phyloP scores from a whole-genome alignment of 2,329 filamentous ascomycete genomes.

The Alternaria triticimaculans region DNA sequence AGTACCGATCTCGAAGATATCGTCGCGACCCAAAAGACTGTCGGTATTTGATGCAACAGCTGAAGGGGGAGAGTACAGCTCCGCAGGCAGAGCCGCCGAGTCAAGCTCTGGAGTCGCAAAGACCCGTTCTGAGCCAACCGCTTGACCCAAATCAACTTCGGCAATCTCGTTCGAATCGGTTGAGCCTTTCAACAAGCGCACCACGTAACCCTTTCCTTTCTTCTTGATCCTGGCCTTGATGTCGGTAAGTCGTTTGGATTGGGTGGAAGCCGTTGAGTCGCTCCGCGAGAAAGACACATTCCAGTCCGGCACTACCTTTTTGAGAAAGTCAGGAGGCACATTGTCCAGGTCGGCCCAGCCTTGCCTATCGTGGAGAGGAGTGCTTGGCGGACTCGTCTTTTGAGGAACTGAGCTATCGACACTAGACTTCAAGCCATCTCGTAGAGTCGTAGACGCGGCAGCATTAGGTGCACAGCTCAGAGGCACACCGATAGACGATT shows the following conservation, averaged over 20 bases:
- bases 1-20: constrained; percentile 35
- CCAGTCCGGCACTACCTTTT: constrained; percentile 43
- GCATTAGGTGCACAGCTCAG: constrained; percentile 13
- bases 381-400: constrained; percentile 33
- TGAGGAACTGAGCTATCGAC: constrained; percentile 22
- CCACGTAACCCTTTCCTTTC: constrained; percentile 42
- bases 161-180: constrained; percentile 34
- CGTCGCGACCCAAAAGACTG: background rate
- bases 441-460: constrained; percentile 19
- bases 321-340: constrained; percentile 36
- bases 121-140: too few species aligned
- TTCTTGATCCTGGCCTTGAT: constrained; percentile 45
- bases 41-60: background rate
- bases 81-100: constrained; percentile 15
- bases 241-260: constrained; percentile 35
- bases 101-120: constrained; percentile 26
- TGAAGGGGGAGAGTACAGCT: constrained; percentile 24
- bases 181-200: constrained; percentile 38
- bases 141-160: constrained; percentile 24
- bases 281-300: constrained; percentile 34
- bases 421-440: constrained; percentile 23
- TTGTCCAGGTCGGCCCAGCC: constrained; percentile 40
- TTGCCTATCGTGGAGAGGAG: constrained; percentile 32
- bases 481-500: constrained; percentile 4
- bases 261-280: constrained; percentile 33